phyloP scores from a whole-genome alignment of 2,329 filamentous ascomycete genomes.

The Aspergillus ustus region DNA sequence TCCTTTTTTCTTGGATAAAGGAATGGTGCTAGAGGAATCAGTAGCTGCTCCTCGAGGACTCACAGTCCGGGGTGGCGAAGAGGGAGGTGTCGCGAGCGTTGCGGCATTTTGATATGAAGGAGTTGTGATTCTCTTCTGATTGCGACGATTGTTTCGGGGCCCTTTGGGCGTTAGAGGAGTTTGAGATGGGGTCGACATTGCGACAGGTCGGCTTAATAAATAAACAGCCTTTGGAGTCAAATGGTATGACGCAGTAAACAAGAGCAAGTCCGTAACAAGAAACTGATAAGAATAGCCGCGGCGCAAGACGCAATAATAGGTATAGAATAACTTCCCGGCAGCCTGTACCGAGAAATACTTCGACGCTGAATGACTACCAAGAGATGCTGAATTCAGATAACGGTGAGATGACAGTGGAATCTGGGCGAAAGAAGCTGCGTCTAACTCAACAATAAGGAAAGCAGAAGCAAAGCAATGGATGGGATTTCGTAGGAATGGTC shows the following conservation, averaged over 20 bases:
- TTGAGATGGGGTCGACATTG: slow-evolving; percentile 51
- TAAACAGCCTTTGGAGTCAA: slow-evolving; percentile 50
- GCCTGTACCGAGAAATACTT: slow-evolving; percentile 32
- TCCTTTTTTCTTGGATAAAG: slow-evolving; percentile 43
- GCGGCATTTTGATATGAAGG: slow-evolving; percentile 36
- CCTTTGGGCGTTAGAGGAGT: slow-evolving; percentile 46
- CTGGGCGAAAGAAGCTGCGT: slow-evolving; percentile 17
- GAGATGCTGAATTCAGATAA: slow-evolving; percentile 10
- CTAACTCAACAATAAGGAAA: slow-evolving; percentile 25
- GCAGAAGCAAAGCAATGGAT: slow-evolving; percentile 19
- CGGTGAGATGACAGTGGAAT: slow-evolving; percentile 14
- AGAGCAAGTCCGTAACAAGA: slow-evolving; percentile 31
- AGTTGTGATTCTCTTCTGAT: slow-evolving; percentile 41
- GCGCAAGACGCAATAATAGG: slow-evolving; percentile 20
- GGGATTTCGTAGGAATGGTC: slow-evolving; percentile 25
- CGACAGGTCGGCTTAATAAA: slow-evolving; percentile 53
- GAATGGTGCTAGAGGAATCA: slow-evolving; percentile 36
- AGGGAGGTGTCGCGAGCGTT: slow-evolving; percentile 40
- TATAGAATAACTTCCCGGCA: slow-evolving; percentile 39
- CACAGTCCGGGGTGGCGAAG: slow-evolving; percentile 40
- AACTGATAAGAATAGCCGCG: slow-evolving; percentile 26
- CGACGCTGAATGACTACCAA: slow-evolving; percentile 28
- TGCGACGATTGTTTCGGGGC: slow-evolving; percentile 41
- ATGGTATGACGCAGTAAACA: slow-evolving; percentile 25
- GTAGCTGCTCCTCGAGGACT: slow-evolving; percentile 37